Conservation (phyloP, 78 protist species). For the Capsaspora owczarzaki region DNA sequence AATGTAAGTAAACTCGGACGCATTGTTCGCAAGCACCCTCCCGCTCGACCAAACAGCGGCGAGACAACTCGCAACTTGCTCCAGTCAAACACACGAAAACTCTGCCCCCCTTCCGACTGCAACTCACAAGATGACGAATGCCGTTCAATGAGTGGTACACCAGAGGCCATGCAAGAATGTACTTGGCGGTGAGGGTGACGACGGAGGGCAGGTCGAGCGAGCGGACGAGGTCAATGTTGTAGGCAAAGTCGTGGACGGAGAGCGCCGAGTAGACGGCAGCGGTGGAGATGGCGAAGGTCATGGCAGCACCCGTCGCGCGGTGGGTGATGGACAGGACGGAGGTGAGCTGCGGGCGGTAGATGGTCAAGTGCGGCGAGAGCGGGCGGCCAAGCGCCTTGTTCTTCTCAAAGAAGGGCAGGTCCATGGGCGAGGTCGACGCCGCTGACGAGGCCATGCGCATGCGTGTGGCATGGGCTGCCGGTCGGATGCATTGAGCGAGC, state of each 20-base stretch:
- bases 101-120: background rate
- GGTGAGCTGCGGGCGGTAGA: slow-evolving; percentile 19
- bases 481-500: no score
- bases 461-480: no score
- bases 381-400: slow-evolving; percentile 17
- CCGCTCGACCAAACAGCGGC: no score
- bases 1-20: background rate
- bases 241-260: background rate
- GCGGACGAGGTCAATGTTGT: background rate
- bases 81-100: background rate
- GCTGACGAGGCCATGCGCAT: no score
- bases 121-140: slow-evolving; percentile 16
- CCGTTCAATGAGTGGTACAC: slow-evolving; percentile 17
- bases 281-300: background rate
- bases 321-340: slow-evolving; percentile 31
- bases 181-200: slow-evolving; percentile 6
- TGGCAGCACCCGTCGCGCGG: slow-evolving; percentile 18
- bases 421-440: no score
- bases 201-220: background rate
- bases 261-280: background rate
- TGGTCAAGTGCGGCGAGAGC: slow-evolving; percentile 34
- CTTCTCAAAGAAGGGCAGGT: no score
- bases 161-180: slow-evolving; percentile 1
- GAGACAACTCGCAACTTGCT: no score
- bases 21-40: no score